phyloP scores from a whole-genome alignment of 345 rosid genomes.

The Salix caprea region DNA sequence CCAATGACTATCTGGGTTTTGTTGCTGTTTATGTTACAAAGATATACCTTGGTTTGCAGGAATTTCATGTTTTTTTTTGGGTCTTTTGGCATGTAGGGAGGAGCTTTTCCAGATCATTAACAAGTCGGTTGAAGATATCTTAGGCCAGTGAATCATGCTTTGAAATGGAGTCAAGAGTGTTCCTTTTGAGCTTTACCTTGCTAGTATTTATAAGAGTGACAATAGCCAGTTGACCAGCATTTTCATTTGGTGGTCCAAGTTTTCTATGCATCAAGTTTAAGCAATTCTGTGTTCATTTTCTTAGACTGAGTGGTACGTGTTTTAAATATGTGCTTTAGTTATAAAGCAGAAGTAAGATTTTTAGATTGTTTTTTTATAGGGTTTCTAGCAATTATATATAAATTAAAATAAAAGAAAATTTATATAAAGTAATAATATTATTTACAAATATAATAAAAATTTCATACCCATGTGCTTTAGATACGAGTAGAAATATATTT shows the following conservation, averaged over 20 bases:
- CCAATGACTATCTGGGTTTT: background rate
- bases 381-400: too few species aligned
- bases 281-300: too few species aligned
- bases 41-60: background rate
- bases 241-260: background rate
- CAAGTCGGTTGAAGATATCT: slow-evolving; percentile 52
- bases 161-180: background rate
- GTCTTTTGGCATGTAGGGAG: slow-evolving; percentile 41
- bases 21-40: background rate
- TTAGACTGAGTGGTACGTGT: too few species aligned
- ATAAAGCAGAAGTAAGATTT: too few species aligned
- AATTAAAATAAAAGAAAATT: too few species aligned
- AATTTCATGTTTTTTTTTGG: background rate
- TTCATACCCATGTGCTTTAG: too few species aligned
- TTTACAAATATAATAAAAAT: too few species aligned
- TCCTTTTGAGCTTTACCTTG: background rate
- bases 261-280: background rate
- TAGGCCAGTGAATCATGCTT: slow-evolving; percentile 51
- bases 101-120: slow-evolving; percentile 63
- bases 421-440: too few species aligned
- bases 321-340: too few species aligned
- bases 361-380: too few species aligned
- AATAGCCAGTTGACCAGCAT: background rate
- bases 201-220: background rate
- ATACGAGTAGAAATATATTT: too few species aligned